A percentile compares a stretch with the other conserved stretches of the same genome.
These are phyloP conservation scores for Berkeleyomyces basicola DNA, from an alignment of 2,329 filamentous ascomycete species.

Conservation along the genomic window DNA sequence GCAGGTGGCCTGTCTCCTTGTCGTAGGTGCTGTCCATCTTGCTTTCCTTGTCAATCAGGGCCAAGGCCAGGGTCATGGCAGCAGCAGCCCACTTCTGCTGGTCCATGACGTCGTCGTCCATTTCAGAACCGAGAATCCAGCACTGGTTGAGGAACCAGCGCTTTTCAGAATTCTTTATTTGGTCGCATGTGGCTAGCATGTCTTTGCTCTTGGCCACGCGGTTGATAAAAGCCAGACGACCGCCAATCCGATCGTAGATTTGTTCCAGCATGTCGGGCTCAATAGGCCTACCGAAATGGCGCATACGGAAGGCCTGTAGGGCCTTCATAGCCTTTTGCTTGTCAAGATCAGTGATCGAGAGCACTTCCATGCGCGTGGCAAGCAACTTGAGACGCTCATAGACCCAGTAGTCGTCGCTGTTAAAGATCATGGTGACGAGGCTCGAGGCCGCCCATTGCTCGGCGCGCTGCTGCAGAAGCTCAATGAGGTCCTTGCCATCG, in stretches of 20 bases:
- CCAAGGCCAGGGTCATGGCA: conserved; percentile 83
- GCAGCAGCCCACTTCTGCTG: conserved; percentile 92
- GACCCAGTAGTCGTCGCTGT: conserved; percentile 96
- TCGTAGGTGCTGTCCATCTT: conserved; percentile 51
- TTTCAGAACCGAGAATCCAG: conserved; percentile 54
- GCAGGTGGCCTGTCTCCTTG: conserved; percentile 48
- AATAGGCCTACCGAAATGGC: conserved; percentile 52
- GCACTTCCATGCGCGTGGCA: conserved; percentile 86
- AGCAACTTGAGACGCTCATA: conserved; percentile 89
- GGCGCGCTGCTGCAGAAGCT: conserved; percentile 85
- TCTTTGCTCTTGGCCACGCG: conserved; percentile 73
- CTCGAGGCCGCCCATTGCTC: conserved; percentile 93
- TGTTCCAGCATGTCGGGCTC: conserved; percentile 44
- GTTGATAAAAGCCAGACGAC: conserved; percentile 73
- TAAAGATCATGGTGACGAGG: conserved; percentile 83
- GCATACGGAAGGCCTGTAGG: conserved; percentile 60
- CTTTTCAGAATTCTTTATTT: conserved; percentile 51
- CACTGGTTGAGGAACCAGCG: conserved; percentile 65
- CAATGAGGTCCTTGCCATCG: conserved; percentile 80
- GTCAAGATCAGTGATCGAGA: conserved; percentile 67
- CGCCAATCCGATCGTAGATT: conserved; percentile 76
- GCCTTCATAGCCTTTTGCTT: conserved; percentile 64
- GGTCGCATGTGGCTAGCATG: conserved; percentile 63
- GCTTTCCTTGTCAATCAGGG: conserved; percentile 69
- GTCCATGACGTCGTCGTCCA: conserved; percentile 97